Conservation (phyloP, 2,329 filamentous ascomycete genomes). For the Scorias spongiosa region DNA sequence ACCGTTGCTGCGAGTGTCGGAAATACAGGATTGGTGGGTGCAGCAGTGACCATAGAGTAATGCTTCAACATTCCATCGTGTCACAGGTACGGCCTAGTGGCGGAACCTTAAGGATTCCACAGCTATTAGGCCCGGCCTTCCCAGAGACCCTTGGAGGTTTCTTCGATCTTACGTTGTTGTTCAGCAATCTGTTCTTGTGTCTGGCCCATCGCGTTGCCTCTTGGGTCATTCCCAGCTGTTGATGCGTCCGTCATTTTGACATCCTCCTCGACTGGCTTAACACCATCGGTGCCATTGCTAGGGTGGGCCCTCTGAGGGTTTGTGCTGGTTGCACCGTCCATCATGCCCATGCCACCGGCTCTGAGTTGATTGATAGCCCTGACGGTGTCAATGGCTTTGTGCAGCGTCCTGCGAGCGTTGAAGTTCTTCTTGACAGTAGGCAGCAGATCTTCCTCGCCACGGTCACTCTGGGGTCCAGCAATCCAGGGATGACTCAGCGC, state of each 20-base stretch:
- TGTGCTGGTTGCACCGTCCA: constrained; percentile 43
- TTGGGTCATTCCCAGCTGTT: constrained; percentile 35
- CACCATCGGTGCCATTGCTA: constrained; percentile 9
- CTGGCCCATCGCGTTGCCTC: constrained; percentile 45
- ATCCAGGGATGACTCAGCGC: constrained; percentile 52
- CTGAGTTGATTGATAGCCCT: constrained; percentile 52
- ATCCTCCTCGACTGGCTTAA: constrained; percentile 9
- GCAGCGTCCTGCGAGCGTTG: constrained; percentile 48
- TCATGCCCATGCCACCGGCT: constrained; percentile 39
- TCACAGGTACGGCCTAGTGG: too few relatives aligned
- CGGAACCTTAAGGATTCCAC: too few relatives aligned
- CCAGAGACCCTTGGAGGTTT: constrained; percentile 45
- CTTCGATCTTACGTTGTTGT: constrained; percentile 44
- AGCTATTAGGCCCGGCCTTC: neutral
- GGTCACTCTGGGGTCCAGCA: constrained; percentile 37
- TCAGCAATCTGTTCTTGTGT: constrained; percentile 46
- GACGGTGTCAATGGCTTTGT: constrained; percentile 54
- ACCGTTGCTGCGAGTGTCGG: too few relatives aligned
- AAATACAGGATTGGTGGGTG: too few relatives aligned
- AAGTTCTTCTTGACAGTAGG: constrained; percentile 57
- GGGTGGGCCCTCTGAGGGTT: constrained; percentile 29
- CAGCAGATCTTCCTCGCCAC: constrained; percentile 39
- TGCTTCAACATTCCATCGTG: too few relatives aligned
- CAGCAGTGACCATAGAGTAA: too few relatives aligned
- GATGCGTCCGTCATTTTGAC: constrained; percentile 27